Percentiles rank a stretch among this genome's conserved stretches.
These are phyloP conservation scores for Platanthera guangdongensis DNA, from an alignment of 106 monocot species.

Conservation along the genomic window DNA sequence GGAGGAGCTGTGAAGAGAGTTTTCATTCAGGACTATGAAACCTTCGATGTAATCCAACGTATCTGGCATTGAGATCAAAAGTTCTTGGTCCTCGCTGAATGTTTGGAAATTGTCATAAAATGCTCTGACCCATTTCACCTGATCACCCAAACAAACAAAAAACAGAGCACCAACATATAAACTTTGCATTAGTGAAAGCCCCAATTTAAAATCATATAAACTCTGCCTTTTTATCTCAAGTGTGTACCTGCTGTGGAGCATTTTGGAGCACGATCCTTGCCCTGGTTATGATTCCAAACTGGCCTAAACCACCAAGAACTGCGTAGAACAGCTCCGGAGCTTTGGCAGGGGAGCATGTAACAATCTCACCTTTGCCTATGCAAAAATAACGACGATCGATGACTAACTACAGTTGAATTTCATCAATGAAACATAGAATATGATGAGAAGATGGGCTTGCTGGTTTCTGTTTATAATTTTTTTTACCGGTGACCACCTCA, in stretches of 20 bases:
- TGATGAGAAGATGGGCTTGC: neutral
- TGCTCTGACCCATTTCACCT: slow-evolving; percentile 37
- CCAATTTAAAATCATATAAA: no score
- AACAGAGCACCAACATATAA: neutral
- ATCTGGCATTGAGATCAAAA: slow-evolving; percentile 35
- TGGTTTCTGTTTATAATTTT: neutral
- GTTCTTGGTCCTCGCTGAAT: slow-evolving; percentile 40
- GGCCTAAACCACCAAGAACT: slow-evolving; percentile 56
- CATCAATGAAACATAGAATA: neutral
- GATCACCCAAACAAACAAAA: neutral
- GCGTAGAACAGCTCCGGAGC: slow-evolving; percentile 41
- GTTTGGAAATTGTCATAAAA: slow-evolving; percentile 34
- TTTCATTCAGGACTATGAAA: slow-evolving; percentile 60
- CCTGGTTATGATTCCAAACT: slow-evolving; percentile 65
- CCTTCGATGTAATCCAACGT: slow-evolving; percentile 71
- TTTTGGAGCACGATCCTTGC: slow-evolving; percentile 50
- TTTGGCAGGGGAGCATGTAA: slow-evolving; percentile 37
- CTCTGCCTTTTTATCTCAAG: no score
- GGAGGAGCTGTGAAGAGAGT: slow-evolving; percentile 61
- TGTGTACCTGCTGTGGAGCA: slow-evolving; percentile 39
- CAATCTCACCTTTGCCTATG: slow-evolving; percentile 42
- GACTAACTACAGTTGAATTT: neutral
- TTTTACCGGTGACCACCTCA: slow-evolving; percentile 26
- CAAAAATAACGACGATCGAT: neutral
- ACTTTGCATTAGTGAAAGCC: neutral